phyloP scores from a whole-genome alignment of 176 grass and related monocot genomes.

The Cocos nucifera region DNA sequence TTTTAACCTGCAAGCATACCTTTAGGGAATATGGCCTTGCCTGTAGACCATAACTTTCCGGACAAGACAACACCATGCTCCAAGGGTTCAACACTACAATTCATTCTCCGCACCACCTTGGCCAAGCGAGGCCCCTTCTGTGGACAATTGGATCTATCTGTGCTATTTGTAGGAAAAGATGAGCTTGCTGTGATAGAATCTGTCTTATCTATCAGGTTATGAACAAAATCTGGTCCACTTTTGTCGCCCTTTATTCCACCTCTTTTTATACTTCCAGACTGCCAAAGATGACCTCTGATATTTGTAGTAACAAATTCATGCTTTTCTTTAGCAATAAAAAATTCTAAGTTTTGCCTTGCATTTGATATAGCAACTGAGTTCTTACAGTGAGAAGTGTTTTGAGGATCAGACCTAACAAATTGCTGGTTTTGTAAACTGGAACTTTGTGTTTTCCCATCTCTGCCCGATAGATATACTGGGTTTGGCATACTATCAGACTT shows the following conservation, averaged over 20 bases:
- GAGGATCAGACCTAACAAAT: background rate
- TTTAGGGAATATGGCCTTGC: constrained; percentile 82
- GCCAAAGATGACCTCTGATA: background rate
- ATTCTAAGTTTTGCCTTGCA: background rate
- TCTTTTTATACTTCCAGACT: background rate
- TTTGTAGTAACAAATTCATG: background rate
- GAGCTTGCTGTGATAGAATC: constrained; percentile 5
- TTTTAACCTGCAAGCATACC: constrained; percentile 31
- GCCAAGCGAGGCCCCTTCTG: constrained; percentile 75
- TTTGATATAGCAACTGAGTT: background rate
- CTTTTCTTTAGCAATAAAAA: constrained; percentile 10
- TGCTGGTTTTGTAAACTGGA: background rate
- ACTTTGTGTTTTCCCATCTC: background rate
- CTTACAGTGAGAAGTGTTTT: background rate
- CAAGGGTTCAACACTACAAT: constrained; percentile 64
- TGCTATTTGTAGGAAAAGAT: constrained; percentile 5
- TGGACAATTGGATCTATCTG: constrained; percentile 13
- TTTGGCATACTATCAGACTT: background rate
- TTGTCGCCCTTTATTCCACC: constrained; percentile 3
- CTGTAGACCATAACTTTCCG: constrained; percentile 62
- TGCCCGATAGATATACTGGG: background rate
- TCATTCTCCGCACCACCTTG: constrained; percentile 70
- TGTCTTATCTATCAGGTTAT: background rate
- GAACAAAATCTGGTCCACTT: background rate
- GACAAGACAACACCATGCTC: constrained; percentile 66